Evolutionary conservation across 331 rosid genomes (phyloP).

Genomic region (Malus hybrid): DNA sequence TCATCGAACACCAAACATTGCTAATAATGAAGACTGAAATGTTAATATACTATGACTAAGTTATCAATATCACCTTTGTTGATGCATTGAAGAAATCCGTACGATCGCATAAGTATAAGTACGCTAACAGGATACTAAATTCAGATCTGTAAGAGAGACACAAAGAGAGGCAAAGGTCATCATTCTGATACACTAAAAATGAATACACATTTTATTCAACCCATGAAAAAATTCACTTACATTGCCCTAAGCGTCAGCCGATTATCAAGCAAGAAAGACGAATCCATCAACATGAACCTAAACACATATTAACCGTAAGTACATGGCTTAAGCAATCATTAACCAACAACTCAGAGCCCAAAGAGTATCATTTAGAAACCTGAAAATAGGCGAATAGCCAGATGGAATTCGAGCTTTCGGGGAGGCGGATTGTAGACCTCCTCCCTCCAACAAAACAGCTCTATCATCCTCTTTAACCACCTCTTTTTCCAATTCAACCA

Average conservation of each 20-base stretch:
- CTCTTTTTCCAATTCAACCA: conserved; percentile 46
- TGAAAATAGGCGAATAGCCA: conserved; percentile 42
- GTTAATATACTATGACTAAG: not conserved
- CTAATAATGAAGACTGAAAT: conserved; percentile 1
- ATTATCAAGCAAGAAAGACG: conserved; percentile 69
- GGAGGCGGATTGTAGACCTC: conserved; percentile 49
- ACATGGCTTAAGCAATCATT: conserved; percentile 9
- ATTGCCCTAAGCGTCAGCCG: conserved; percentile 87
- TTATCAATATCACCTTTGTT: conserved; percentile 46
- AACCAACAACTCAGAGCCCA: conserved; percentile 1
- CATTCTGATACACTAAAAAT: conserved; percentile 13
- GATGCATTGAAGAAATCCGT: conserved; percentile 72
- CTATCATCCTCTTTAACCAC: conserved; percentile 66
- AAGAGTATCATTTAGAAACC: conserved; percentile 27
- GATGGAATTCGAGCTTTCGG: conserved; percentile 46
- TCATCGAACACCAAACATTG: not conserved
- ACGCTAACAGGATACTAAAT: conserved; percentile 64
- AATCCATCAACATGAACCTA: conserved; percentile 82
- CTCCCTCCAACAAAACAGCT: conserved; percentile 67
- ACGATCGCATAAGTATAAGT: conserved; percentile 80
- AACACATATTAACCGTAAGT: conserved; percentile 2
- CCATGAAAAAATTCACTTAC: conserved; percentile 41
- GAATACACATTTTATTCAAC: not conserved
- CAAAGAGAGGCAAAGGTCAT: conserved; percentile 7
- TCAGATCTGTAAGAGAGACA: conserved; percentile 52